Base-by-base conservation (phyloP, 1,284 basidiomycete species). In the Marasmius sp. region DNA sequence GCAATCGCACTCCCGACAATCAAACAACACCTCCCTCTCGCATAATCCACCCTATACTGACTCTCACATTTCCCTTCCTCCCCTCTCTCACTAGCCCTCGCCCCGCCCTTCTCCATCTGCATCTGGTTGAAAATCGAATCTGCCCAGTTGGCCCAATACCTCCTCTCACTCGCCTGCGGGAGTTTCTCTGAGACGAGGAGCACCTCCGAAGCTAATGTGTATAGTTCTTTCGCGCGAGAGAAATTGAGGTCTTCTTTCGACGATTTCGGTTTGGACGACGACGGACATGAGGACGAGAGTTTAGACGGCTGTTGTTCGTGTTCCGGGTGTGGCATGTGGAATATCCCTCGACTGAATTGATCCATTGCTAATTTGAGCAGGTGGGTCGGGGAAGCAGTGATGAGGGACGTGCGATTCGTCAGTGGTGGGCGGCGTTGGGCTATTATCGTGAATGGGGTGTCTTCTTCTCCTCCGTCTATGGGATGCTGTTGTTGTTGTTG, bases 281-380 rank as follows among this genome's bases (percentile, higher is more conserved):
- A 36, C 1, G 43, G 20, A 20, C 22, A 39, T 14, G 53, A 34
- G n/a, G 22, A 55, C 1, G 53, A 38, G 20, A 18, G n/a, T n/a
- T n/a, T 22, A 34, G 38, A 41, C 9, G 54, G n/a, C 18, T 36
- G 9, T 18, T 56, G 60, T 33, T 27, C 27, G 27, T 77, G 76
- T 47, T 77, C 73, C 3, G 79, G 78, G 66, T 85, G 86, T 3
- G 87, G 87, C 86, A 88, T 88, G 70, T 87, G 83, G 69, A 89
- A 84, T 63, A 88, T 87, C 3, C 86, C 87, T 33, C 86, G 76
- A 9, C 82, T 82, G 69, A 88, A 87, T 65, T 88, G 87, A 69
- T 88, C 87, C 76, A 85, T 83, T 10, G 87, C 86, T 43, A 86
- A 76, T 12, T 80, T 72, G 70, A 88, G 74, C 56, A 88, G 71